Conservation (phyloP, 192 early-diverging fungal genomes). For the Jimgerdemannia lactiflua region DNA sequence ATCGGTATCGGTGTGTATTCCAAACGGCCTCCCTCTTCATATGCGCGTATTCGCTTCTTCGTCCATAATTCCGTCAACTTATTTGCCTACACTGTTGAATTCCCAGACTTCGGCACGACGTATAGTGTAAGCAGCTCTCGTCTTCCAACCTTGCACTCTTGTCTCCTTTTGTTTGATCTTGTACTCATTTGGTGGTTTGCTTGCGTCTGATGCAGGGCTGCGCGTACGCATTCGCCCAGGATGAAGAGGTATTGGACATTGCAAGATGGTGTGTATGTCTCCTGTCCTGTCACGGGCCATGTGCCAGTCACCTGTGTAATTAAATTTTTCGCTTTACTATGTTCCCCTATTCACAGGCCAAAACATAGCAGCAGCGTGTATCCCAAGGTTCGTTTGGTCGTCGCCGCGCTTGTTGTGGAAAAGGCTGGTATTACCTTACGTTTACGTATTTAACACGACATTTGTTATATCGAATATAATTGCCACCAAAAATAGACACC, state of each 20-base stretch:
- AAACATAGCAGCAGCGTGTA: conserved; percentile 11
- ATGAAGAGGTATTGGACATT: conserved; percentile 27
- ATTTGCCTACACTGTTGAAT: neutral
- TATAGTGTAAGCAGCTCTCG: conserved; percentile 6
- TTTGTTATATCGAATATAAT: too few species aligned
- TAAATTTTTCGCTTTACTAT: too few species aligned
- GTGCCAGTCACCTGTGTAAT: neutral
- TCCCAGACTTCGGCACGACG: conserved; percentile 38
- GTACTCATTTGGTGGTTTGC: conserved; percentile 31
- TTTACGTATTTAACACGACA: too few species aligned
- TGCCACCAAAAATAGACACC: conserved; percentile 8
- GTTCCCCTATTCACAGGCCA: conserved; percentile 18
- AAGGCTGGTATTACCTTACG: neutral
- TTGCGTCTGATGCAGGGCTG: conserved; percentile 31
- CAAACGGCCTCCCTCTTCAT: neutral
- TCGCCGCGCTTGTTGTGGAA: neutral
- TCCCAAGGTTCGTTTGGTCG: conserved; percentile 4
- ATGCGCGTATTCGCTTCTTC: neutral
- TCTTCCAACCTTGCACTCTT: too few species aligned
- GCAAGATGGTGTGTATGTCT: conserved; percentile 16
- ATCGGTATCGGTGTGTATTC: conserved; percentile 51
- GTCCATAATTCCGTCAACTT: too few species aligned
- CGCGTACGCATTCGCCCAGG: conserved; percentile 38
- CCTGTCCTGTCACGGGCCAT: conserved; percentile 9
- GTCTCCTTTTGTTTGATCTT: too few species aligned